Evolutionary conservation across 805 yeast genomes (phyloP).

Genomic region (Metschnikowia similis): DNA sequence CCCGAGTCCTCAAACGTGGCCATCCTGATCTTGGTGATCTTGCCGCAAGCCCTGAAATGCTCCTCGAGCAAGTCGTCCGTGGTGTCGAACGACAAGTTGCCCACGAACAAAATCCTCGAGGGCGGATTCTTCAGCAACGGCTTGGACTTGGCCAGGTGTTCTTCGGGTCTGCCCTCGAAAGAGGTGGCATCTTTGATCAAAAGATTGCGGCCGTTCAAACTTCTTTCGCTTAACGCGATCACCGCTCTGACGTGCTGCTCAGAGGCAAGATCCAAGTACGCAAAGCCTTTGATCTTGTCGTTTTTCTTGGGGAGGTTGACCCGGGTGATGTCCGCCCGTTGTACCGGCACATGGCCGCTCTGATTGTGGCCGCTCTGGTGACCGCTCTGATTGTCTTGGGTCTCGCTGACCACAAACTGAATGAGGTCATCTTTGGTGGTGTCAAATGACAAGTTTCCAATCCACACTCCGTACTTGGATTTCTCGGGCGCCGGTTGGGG

Average conservation of each 20-base stretch:
- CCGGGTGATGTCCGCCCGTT: constrained; percentile 62
- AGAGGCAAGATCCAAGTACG: constrained; percentile 76
- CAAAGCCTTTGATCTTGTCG: constrained; percentile 77
- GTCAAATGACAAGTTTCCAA: constrained; percentile 86
- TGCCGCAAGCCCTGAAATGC: constrained; percentile 90
- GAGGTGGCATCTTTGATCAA: constrained; percentile 78
- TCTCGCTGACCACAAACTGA: constrained; percentile 59
- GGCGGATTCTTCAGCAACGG: constrained; percentile 73
- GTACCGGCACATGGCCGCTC: constrained; percentile 32
- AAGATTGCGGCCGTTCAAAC: constrained; percentile 78
- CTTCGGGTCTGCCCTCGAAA: constrained; percentile 81
- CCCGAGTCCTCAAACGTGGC: constrained; percentile 98
- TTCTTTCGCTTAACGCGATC: constrained; percentile 62
- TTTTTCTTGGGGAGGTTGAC: constrained; percentile 76
- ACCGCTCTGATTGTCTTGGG: constrained; percentile 29
- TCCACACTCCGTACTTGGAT: constrained; percentile 80
- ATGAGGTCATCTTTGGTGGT: constrained; percentile 71
- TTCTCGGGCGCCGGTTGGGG: constrained; percentile 29
- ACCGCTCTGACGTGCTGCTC: constrained; percentile 58
- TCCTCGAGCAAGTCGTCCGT: constrained; percentile 71
- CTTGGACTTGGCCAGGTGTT: constrained; percentile 40
- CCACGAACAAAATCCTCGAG: constrained; percentile 82
- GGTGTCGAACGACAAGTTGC: constrained; percentile 89
- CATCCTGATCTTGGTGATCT: constrained; percentile 79
- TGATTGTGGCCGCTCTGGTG: constrained; percentile 23